Conservation (phyloP, 345 rosid species). For the Orychophragmus violaceus region DNA sequence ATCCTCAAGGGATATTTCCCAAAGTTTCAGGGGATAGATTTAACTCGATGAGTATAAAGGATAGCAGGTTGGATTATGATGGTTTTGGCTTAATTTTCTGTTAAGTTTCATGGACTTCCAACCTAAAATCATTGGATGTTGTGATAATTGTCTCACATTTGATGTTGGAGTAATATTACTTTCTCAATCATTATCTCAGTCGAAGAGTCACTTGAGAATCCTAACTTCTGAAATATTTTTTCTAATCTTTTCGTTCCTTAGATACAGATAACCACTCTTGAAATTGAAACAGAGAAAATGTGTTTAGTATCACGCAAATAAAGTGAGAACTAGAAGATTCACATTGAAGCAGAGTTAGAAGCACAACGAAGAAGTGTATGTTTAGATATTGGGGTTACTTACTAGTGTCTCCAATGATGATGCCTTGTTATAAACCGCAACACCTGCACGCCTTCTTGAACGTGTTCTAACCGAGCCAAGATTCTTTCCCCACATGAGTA, state of each 20-base stretch:
- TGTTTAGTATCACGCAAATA: neutral
- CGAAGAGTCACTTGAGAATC: conserved; percentile 60
- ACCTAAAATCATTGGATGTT: too few species aligned
- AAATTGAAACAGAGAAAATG: neutral
- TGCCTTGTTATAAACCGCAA: conserved; percentile 60
- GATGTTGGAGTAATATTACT: too few species aligned
- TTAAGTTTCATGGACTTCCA: too few species aligned
- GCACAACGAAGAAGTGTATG: neutral
- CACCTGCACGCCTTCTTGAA: conserved; percentile 60
- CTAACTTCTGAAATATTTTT: conserved; percentile 65
- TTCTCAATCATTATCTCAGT: conserved; percentile 36
- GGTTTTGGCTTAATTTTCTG: conserved; percentile 40
- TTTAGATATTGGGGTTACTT: neutral
- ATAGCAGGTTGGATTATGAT: conserved; percentile 4
- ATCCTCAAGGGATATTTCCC: too few species aligned
- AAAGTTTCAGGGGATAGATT: neutral
- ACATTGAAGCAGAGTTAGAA: neutral
- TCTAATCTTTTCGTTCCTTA: conserved; percentile 71
- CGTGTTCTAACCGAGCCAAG: conserved; percentile 45
- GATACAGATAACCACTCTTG: conserved; percentile 77
- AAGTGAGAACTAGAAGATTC: neutral
- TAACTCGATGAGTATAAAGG: conserved; percentile 20
- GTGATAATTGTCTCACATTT: too few species aligned
- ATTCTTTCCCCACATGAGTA: conserved; percentile 70
- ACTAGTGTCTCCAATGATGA: conserved; percentile 70